Evolutionary conservation across 768 basidiomycete genomes (phyloP).

Genomic region (Rhodotorula paludigena): DNA sequence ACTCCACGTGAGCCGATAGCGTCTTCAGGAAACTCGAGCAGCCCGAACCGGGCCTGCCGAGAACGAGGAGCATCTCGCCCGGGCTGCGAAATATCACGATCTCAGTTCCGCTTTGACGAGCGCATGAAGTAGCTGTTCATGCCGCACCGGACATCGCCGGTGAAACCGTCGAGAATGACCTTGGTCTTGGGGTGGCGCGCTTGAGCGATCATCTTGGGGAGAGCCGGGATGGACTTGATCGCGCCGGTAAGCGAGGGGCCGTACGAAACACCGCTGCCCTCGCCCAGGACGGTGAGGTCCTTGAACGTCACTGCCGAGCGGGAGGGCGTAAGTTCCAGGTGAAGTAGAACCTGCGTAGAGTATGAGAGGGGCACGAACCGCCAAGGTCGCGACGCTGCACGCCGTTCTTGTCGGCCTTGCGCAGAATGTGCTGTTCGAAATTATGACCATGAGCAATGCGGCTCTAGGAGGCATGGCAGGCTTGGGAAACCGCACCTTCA

Average conservation of each 20-base stretch:
- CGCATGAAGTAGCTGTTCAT: background rate
- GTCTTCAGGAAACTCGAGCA: conserved; percentile 55
- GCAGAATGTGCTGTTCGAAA: conserved; percentile 18
- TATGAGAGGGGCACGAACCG: background rate
- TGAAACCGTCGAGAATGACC: conserved; percentile 57
- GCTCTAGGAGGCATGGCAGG: too few species aligned
- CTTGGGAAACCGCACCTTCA: conserved; percentile 7
- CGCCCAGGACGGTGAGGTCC: conserved; percentile 26
- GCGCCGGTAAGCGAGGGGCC: conserved; percentile 19
- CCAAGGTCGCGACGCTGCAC: conserved; percentile 15
- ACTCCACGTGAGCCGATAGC: conserved; percentile 50
- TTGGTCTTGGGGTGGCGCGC: conserved; percentile 28
- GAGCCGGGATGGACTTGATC: conserved; percentile 11
- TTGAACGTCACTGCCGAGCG: conserved; percentile 28
- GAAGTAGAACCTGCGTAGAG: background rate
- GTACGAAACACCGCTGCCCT: conserved; percentile 25
- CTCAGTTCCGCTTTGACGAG: too few species aligned
- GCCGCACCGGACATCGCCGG: conserved; percentile 50
- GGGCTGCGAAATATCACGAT: conserved; percentile 45
- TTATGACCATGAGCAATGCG: too few species aligned
- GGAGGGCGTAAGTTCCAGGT: background rate
- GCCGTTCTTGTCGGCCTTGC: conserved; percentile 28
- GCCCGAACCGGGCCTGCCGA: conserved; percentile 46
- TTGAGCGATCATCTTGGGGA: conserved; percentile 20
- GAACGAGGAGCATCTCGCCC: conserved; percentile 68